These are phyloP conservation scores for Neurospora terricola DNA, from an alignment of 495 filamentous ascomycete species.

Conservation along the genomic window DNA sequence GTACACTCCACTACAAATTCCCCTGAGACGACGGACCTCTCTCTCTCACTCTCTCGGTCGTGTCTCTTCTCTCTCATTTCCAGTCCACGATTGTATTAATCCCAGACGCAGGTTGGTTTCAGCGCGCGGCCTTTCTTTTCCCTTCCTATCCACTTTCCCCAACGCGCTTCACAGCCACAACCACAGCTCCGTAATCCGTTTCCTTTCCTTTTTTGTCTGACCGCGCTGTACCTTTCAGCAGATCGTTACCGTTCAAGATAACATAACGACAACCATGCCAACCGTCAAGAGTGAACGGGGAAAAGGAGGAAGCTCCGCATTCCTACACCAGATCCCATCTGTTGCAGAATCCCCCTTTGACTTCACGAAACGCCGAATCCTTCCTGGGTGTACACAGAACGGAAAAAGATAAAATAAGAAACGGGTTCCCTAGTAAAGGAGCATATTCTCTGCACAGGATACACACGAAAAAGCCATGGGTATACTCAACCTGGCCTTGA, in stretches of 20 bases:
- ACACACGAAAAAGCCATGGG: background rate
- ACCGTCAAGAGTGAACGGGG: background rate
- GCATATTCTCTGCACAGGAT: background rate
- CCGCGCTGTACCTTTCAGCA: background rate
- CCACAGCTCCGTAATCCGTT: background rate
- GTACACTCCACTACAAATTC: background rate
- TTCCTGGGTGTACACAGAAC: background rate
- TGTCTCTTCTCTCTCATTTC: background rate
- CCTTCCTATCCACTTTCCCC: background rate
- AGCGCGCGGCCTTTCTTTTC: background rate
- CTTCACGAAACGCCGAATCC: background rate
- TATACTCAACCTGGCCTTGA: background rate
- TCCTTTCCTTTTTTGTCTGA: background rate
- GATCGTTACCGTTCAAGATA: background rate
- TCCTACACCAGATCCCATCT: background rate
- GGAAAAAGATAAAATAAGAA: background rate
- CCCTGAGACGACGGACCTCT: background rate
- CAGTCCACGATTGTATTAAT: background rate
- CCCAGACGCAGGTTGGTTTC: background rate
- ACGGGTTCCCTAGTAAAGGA: background rate
- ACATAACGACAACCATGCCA: background rate
- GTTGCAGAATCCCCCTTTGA: background rate
- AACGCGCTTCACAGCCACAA: background rate
- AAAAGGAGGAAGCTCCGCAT: background rate
- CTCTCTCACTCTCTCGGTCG: background rate